Conservation (phyloP, 2,329 filamentous ascomycete species). For the Pseudocercospora crystallina region DNA sequence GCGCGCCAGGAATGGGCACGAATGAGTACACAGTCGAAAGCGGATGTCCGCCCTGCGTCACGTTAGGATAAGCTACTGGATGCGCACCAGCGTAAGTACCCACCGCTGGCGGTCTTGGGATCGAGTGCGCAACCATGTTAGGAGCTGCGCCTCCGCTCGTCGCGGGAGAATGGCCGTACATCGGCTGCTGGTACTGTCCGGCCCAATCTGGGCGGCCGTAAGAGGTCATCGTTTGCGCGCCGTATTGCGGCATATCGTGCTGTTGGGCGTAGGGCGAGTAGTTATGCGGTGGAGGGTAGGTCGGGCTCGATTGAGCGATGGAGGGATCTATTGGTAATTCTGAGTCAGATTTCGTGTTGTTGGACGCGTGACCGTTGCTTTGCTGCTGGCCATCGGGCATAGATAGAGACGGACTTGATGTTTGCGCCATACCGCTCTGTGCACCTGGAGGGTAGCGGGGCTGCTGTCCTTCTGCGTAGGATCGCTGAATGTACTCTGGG, state of each 20-base stretch:
- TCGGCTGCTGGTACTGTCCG: slow-evolving; percentile 55
- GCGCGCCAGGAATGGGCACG: slow-evolving; percentile 92
- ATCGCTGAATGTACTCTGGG: slow-evolving; percentile 81
- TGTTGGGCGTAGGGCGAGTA: slow-evolving; percentile 85
- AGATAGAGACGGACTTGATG: slow-evolving; percentile 96
- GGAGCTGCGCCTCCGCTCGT: slow-evolving; percentile 58
- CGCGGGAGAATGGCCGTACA: slow-evolving; percentile 54
- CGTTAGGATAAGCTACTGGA: slow-evolving; percentile 32
- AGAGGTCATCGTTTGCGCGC: slow-evolving; percentile 61
- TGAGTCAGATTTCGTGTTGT: slow-evolving; percentile 85
- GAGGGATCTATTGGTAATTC: slow-evolving; percentile 99
- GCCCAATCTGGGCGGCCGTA: slow-evolving; percentile 73
- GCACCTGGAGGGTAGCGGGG: slow-evolving; percentile 76
- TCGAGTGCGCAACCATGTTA: slow-evolving; percentile 57
- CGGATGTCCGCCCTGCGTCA: slow-evolving; percentile 50
- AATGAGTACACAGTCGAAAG: slow-evolving; percentile 90
- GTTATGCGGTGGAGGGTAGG: slow-evolving; percentile 74
- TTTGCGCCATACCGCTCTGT: slow-evolving; percentile 90
- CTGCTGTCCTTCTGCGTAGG: slow-evolving; percentile 69
- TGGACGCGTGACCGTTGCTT: slow-evolving; percentile 58
- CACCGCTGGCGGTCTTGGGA: slow-evolving; percentile 63
- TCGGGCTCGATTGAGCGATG: slow-evolving; percentile 89
- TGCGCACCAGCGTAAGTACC: slow-evolving; percentile 38
- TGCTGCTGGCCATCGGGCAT: slow-evolving; percentile 73
- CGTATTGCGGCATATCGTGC: slow-evolving; percentile 83